Evolutionary conservation across 305 asterid genomes (phyloP).

Genomic region (Coffea humblotiana): DNA sequence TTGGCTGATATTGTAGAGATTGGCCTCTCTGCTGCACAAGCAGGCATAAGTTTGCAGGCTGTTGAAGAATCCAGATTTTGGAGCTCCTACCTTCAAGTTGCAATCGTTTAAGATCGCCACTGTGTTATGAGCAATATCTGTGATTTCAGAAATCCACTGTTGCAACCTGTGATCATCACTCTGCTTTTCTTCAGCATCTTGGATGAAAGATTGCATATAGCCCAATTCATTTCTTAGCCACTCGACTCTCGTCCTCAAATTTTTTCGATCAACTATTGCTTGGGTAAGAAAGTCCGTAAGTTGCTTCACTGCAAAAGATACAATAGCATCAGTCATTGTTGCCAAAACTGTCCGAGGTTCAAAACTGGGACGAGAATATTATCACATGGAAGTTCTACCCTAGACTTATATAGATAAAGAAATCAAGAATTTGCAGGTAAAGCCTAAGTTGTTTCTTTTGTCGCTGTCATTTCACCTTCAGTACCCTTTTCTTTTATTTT

Average conservation of each 20-base stretch:
- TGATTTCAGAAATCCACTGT: constrained; percentile 29
- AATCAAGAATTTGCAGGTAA: too few relatives aligned
- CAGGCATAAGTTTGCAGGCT: constrained; percentile 7
- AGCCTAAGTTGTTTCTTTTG: too few relatives aligned
- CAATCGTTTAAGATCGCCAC: constrained; percentile 22
- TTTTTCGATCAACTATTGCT: constrained; percentile 7
- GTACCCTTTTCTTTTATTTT: too few relatives aligned
- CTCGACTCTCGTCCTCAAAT: constrained; percentile 15
- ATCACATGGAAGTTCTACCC: not conserved
- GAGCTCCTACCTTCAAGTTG: constrained; percentile 2
- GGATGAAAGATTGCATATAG: constrained; percentile 30
- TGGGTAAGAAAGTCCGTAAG: constrained; percentile 20
- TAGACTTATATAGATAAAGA: too few relatives aligned
- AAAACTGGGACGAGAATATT: not conserved
- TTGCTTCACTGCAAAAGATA: constrained; percentile 24
- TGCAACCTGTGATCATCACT: constrained; percentile 3
- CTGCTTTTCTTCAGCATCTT: constrained; percentile 29
- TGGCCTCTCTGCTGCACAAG: constrained; percentile 13
- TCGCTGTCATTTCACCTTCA: too few relatives aligned
- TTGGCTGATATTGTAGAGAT: not conserved
- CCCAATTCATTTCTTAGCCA: constrained; percentile 24
- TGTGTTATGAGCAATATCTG: constrained; percentile 22
- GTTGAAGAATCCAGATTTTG: not conserved
- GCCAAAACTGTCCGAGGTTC: not conserved
- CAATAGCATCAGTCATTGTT: constrained; percentile 22